Evolutionary conservation across 306 rosid genomes (phyloP), one percentile per base, ranked within the genome.

Genomic region (Cicer chorassanicum): DNA sequence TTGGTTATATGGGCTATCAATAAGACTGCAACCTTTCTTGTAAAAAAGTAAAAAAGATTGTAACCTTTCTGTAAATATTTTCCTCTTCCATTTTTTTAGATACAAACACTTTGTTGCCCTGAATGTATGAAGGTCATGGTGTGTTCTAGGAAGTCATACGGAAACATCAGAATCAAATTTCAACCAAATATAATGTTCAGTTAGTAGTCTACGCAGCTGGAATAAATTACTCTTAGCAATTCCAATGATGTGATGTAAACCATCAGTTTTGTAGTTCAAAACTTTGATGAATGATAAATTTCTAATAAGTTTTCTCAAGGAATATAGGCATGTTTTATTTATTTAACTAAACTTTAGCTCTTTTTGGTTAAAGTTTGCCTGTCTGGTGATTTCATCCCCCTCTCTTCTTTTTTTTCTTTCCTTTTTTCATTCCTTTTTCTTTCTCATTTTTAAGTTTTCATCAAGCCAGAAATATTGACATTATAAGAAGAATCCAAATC

Each of bases 131-230:
- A 39, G 53, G 69, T 36, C 44, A 43, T 41, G 7, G 8, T 15
- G 5, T 65, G 70, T 8, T 68, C 48, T 4, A 40, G n/a, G 44
- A 48, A 60, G 54, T 39, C 71, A 41, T 62, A 70, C 13, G 15
- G 29, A 39, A 46, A 69, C 53, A 69, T 38, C 46, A 18, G 1
- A 76, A 15, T 57, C 61, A 44, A 77, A 67, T 15, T 68, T 46
- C 69, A 57, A 38, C 51, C 41, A 65, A 39, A 63, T 54, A 68
- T 57, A 51, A 68, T 57, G 75, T 77, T 34, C 16, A 40, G 16
- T 48, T 59, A 46, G 51, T 16, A 68, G 51, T 45, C 39, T 55
- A 66, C 34, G 68, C 59, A 36, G 70, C 68, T 68, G 51, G 6
- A 68, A 14, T 40, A 44, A 53, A 77, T 7, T 12, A 15, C 56